Evolutionary conservation across 192 early-diverging fungal genomes (phyloP).

Genomic region (Linnemannia exigua): DNA sequence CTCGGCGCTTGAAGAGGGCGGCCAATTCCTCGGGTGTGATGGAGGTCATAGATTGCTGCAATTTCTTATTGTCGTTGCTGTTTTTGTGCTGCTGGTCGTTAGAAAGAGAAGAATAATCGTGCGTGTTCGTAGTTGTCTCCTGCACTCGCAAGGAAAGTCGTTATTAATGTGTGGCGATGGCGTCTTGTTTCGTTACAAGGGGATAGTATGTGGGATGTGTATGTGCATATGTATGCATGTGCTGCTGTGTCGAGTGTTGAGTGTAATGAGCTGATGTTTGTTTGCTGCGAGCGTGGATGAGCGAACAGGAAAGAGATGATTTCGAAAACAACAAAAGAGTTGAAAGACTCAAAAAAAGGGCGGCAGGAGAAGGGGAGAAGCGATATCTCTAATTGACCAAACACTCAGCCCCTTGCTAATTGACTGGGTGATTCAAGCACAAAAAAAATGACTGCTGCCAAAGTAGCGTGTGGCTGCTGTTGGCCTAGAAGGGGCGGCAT

Average conservation of each 20-base stretch:
- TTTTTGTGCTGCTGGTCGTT: background rate
- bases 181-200: background rate
- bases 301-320: background rate
- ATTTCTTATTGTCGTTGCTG: background rate
- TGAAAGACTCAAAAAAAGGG: background rate
- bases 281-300: background rate
- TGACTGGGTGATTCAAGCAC: background rate
- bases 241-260: background rate
- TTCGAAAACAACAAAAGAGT: background rate
- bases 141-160: background rate
- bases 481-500: background rate
- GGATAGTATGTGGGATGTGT: background rate
- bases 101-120: background rate
- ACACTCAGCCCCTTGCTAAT: background rate
- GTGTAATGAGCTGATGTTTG: background rate
- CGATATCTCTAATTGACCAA: background rate
- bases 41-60: background rate
- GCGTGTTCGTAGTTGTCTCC: background rate
- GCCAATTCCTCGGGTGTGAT: slow-evolving; percentile 54
- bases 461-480: background rate
- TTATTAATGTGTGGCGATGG: background rate
- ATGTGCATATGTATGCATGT: background rate
- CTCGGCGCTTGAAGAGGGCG: slow-evolving; percentile 48
- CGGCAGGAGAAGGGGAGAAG: background rate
- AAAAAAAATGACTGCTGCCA: background rate